Base-by-base conservation (phyloP, 2,329 filamentous ascomycete genomes). In the Biscogniauxia marginata region DNA sequence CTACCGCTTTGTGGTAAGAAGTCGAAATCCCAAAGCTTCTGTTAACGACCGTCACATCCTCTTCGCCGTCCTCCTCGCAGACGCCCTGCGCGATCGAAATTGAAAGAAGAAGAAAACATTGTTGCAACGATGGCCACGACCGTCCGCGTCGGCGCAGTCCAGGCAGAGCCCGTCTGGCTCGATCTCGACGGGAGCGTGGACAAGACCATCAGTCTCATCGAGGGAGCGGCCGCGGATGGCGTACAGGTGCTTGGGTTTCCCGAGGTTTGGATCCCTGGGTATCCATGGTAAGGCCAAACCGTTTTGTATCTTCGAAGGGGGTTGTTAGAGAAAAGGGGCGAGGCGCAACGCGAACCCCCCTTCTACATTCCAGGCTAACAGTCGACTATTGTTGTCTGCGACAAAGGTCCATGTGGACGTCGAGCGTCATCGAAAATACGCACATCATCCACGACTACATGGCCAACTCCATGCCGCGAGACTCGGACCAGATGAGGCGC, bases 121-220 rank as follows among this genome's bases (percentile, higher is more conserved):
- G 9, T 9, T 46, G 50, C 23, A 47, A 58, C 34, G 30, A 67
- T 66, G 61, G 59, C 57, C 23, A 61, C 52, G 8, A 67, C 49
- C 24, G 52, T 69, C 49, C 68, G 69, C 30, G 77, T 83, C 4
- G 80, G 77, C 23, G 80, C 80, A 11, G 77, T 81, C 0, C 84
- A 87, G 64, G 77, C 79, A 5, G 84, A 87, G 67, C 83, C 84
- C 0, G 77, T 74, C 1, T 87, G 84, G 83, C 74, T 87, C 7
- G 80, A 88, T 62, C 75, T 87, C 2, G 71, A 77, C 7, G 79
- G 68, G 0, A 75, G 77, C 1, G 79, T 87, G 1, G 66, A 75
- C 1, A 87, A 87, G 66, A 85, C 84, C 7, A 80, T 81, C 62
- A 65, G 70, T 0, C 73, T 86, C 50, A 86, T 88, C 60, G 69